A percentile compares a stretch with the other conserved stretches of the same genome.
Evolutionary conservation across 345 rosid species (phyloP).

Genomic region (Eucalyptus melliodora): DNA sequence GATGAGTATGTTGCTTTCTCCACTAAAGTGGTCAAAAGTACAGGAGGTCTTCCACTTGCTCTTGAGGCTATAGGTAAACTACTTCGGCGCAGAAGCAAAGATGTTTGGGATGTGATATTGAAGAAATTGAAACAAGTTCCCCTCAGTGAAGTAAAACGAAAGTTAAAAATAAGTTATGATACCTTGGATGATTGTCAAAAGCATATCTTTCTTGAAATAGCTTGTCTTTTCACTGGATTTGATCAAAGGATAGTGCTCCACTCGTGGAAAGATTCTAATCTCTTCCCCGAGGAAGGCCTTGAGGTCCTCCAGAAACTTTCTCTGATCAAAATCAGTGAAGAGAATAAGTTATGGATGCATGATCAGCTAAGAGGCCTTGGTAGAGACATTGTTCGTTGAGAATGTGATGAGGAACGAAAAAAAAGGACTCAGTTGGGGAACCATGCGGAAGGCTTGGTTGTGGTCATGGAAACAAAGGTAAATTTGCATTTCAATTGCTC

Average conservation of each 20-base stretch:
- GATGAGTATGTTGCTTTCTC: neutral
- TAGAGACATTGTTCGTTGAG: neutral
- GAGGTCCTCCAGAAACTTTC: neutral
- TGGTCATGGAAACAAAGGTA: no score
- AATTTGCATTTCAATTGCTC: neutral
- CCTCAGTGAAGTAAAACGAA: neutral
- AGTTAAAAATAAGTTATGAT: neutral
- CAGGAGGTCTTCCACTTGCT: neutral
- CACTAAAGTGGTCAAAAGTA: neutral
- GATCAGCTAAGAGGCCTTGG: neutral
- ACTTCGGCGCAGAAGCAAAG: neutral
- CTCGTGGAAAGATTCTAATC: neutral
- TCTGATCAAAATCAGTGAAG: neutral
- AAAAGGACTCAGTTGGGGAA: no score
- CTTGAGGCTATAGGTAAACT: neutral
- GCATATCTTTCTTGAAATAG: neutral
- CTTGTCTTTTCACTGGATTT: neutral
- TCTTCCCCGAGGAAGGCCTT: neutral
- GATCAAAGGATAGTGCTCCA: neutral
- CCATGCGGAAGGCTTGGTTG: rapidly evolving
- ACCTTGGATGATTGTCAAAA: neutral
- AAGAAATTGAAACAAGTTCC: neutral
- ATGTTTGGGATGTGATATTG: neutral
- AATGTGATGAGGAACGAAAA: neutral
- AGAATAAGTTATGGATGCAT: neutral